Evolutionary conservation across 2,329 filamentous ascomycete genomes (phyloP).

Genomic region (Chlorencoelia australis): DNA sequence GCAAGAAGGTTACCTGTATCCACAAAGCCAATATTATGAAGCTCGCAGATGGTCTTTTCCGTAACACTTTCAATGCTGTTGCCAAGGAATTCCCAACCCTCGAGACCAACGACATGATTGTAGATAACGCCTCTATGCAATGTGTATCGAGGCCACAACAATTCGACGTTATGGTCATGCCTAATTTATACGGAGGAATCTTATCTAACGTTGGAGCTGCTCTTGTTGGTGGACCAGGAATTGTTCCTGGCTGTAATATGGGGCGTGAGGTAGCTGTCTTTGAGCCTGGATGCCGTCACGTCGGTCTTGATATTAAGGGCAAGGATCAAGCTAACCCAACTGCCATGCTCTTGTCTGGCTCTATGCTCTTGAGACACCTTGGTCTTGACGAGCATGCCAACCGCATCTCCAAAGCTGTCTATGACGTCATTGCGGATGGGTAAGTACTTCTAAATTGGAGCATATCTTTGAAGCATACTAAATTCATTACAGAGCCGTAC

Average conservation of each 20-base stretch:
- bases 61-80: constrained; percentile 88
- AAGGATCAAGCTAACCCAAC: constrained; percentile 99
- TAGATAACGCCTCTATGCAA: constrained; percentile 99
- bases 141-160: constrained; percentile 93
- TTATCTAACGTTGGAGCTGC: constrained; percentile 98
- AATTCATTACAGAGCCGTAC: constrained; percentile 52
- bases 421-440: constrained; percentile 78
- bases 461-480: constrained; percentile 17
- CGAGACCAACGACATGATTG: constrained; percentile 98
- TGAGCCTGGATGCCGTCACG: constrained; percentile 97
- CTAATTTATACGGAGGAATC: constrained; percentile 97
- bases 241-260: constrained; percentile 99
- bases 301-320: constrained; percentile 98
- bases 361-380: constrained; percentile 95
- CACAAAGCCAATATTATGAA: constrained; percentile 99
- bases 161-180: constrained; percentile 99
- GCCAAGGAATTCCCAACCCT: constrained; percentile 93
- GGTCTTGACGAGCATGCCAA: constrained; percentile 97
- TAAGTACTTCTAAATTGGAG: constrained; percentile 37
- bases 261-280: constrained; percentile 96
- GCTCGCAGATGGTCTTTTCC: constrained; percentile 96
- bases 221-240: constrained; percentile 90
- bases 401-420: constrained; percentile 83
- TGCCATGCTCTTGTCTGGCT: constrained; percentile 85
- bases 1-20: constrained; percentile 98